Evolutionary conservation across 805 yeast genomes (phyloP), one percentile per base, ranked within the genome.

Genomic region (Saccharomycopsis selenospora): DNA sequence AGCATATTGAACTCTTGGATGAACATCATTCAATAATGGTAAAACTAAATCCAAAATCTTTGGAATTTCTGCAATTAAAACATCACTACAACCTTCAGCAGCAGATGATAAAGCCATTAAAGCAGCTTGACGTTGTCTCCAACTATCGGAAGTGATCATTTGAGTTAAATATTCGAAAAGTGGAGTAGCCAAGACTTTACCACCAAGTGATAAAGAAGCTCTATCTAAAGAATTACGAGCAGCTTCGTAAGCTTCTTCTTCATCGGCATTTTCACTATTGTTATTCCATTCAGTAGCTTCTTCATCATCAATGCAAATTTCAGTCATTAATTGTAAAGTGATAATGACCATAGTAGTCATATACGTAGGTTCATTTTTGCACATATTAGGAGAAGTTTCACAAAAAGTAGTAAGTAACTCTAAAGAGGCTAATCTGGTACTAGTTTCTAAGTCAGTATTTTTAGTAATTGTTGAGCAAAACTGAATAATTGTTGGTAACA

Each of bases 81-180:
- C 88, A 56, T 90, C 97, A 43, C 87, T 75, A 67, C 98, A 91
- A 45, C 99, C 99, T 69, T 93, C 99, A 36, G 97, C 97, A 20
- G 95, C 96, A 3, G 96, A 82, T 0, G 97, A 89, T 24, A 93
- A 70, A 0, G 97, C 97, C 98, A 93, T 93, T 48, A 93, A 69
- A 1, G 97, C 95, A 22, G 96, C 99, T 63, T 90, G 96, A 54
- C 96, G 82, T 63, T 89, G 95, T 64, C 95, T 82, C 99, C 99
- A 93, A 52, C 79, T 76, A 27, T 69, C 62, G 1, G 95, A 82
- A 48, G 70, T 69, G 18, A 87, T 66, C 96, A 93, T 86, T 49
- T 77, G 79, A 17, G 96, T 96, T 50, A 93, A 72, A 62, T 78
- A 84, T 61, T 84, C 85, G 69, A 93, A 93, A 49, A 93, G 70